A percentile compares a stretch with the other conserved stretches of the same genome.
phyloP scores from a whole-genome alignment of 23 red algal species.

The Chondrus crispus region DNA sequence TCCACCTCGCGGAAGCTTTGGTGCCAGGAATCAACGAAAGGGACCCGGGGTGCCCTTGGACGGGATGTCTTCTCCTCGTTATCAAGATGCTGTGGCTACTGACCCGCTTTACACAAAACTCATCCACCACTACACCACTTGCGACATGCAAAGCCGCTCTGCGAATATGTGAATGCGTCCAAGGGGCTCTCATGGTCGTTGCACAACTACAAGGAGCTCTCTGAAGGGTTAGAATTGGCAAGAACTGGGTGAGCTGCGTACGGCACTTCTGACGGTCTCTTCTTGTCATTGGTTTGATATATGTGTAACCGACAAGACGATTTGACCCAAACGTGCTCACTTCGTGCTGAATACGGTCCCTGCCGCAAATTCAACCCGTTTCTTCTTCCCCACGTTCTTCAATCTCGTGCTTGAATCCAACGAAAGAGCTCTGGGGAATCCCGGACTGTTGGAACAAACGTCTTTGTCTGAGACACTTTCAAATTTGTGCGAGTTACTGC shows the following conservation, averaged over 20 bases:
- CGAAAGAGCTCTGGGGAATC: not conserved
- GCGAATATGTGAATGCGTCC: too few species aligned
- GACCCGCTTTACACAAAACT: constrained; percentile 49
- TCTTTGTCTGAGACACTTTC: not conserved
- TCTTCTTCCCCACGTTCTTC: not conserved
- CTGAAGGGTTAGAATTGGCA: too few species aligned
- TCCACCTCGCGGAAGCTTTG: not conserved
- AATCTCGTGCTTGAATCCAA: not conserved
- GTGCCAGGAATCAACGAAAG: not conserved
- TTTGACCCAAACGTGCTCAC: not conserved
- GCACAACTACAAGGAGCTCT: too few species aligned
- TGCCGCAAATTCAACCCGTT: not conserved
- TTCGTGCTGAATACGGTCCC: not conserved
- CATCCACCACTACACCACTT: too few species aligned
- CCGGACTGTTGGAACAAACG: not conserved
- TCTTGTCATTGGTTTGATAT: too few species aligned
- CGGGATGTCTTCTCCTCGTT: not conserved
- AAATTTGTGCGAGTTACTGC: too few species aligned
- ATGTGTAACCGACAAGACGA: too few species aligned
- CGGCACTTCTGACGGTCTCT: too few species aligned
- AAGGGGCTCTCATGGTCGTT: too few species aligned
- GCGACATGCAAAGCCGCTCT: too few species aligned
- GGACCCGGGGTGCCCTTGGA: not conserved
- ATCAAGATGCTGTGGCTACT: constrained; percentile 4
- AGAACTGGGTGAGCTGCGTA: too few species aligned